Evolutionary conservation across 768 basidiomycete species (phyloP).

Genomic region (Macrocybe gigantea): DNA sequence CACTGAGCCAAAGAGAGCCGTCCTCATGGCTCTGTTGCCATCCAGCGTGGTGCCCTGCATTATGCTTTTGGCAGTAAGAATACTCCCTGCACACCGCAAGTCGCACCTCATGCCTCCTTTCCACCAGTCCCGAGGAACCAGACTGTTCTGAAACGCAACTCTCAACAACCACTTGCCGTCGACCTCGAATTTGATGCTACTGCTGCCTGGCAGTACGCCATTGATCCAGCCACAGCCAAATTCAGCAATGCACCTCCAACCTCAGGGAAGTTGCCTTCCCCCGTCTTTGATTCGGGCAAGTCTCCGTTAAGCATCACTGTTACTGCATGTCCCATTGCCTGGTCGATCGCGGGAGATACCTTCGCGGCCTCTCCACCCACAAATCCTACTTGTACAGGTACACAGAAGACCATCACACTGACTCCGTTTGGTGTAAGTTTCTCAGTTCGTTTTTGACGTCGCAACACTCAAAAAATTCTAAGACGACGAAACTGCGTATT

Average conservation of each 20-base stretch:
- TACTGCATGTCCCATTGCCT: constrained; percentile 44
- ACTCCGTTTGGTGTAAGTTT: constrained; percentile 43
- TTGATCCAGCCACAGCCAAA: constrained; percentile 39
- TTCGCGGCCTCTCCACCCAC: constrained; percentile 43
- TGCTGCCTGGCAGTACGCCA: constrained; percentile 46
- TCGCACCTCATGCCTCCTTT: background rate
- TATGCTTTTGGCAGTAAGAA: constrained; percentile 48
- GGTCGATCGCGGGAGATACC: constrained; percentile 39
- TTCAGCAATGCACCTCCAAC: constrained; percentile 29
- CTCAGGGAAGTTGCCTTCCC: constrained; percentile 33
- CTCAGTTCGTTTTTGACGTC: background rate
- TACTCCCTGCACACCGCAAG: background rate
- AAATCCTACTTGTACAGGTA: constrained; percentile 36
- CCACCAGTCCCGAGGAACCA: constrained; percentile 24
- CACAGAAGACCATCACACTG: constrained; percentile 34
- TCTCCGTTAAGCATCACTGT: constrained; percentile 43
- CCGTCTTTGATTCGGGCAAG: constrained; percentile 42
- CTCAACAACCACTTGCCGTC: constrained; percentile 36
- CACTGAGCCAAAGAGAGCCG: constrained; percentile 31
- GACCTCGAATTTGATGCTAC: constrained; percentile 48
- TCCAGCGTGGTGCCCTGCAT: constrained; percentile 49
- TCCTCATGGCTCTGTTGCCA: constrained; percentile 44
- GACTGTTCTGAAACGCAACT: constrained; percentile 34
- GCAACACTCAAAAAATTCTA: background rate
- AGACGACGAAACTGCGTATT: constrained; percentile 30